Evolutionary conservation across 1,284 basidiomycete genomes (phyloP).

Genomic region (Austropuccinia psidii): DNA sequence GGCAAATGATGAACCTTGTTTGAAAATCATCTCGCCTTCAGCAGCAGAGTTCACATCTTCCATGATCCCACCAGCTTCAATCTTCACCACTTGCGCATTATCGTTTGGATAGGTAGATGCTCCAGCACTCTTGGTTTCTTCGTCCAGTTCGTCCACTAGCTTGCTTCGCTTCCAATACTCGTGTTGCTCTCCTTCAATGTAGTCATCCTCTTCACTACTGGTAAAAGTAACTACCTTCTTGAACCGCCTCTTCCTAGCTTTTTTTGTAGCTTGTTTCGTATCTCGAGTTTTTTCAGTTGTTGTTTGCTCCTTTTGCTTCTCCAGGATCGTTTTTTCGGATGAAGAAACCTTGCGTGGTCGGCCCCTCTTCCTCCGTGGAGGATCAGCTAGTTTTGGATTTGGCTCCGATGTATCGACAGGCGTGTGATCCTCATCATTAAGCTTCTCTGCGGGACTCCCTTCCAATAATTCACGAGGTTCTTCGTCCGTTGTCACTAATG

Average conservation of each 20-base stretch:
- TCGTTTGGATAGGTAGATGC: neutral
- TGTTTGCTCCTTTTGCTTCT: neutral
- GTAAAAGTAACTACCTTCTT: conserved; percentile 42
- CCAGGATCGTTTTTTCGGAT: neutral
- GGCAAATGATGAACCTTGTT: conserved; percentile 43
- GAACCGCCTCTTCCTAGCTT: conserved; percentile 37
- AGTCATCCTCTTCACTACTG: conserved; percentile 45
- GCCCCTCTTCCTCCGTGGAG: too few relatives aligned
- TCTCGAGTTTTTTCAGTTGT: too few relatives aligned
- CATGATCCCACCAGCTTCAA: neutral
- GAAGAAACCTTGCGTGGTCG: too few relatives aligned
- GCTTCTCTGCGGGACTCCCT: too few relatives aligned
- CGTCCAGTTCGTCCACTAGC: conserved; percentile 36
- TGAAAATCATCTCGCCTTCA: conserved; percentile 34
- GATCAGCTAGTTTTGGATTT: too few relatives aligned
- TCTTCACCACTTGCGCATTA: neutral
- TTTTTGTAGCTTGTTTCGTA: too few relatives aligned
- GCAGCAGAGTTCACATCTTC: conserved; percentile 42
- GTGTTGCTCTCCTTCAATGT: conserved; percentile 43
- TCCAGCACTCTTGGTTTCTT: conserved; percentile 11
- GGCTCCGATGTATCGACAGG: conserved; percentile 21
- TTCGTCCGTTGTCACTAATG: too few relatives aligned
- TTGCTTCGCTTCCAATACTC: conserved; percentile 42
- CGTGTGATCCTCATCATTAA: conserved; percentile 15
- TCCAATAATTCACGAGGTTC: too few relatives aligned